These are phyloP conservation scores for Apiospora malaysiana DNA, from an alignment of 2,329 filamentous ascomycete species.

Conservation along the genomic window DNA sequence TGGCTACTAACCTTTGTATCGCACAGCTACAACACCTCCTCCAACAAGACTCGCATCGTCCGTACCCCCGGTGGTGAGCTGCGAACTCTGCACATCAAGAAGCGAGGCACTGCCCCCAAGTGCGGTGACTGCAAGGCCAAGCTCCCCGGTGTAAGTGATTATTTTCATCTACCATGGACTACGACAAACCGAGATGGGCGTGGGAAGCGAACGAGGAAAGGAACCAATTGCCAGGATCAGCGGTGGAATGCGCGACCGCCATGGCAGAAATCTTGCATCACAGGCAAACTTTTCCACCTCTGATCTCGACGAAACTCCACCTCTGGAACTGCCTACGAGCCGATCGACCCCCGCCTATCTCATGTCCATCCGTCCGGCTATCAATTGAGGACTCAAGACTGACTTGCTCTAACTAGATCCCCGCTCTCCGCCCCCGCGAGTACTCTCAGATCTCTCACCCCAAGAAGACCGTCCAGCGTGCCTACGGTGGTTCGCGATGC, in stretches of 20 bases:
- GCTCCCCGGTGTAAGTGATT: constrained; percentile 89
- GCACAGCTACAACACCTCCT: constrained; percentile 92
- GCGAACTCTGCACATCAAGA: constrained; percentile 99
- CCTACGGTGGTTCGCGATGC: constrained; percentile 98
- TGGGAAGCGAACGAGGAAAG: neutral
- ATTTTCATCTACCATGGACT: constrained; percentile 22
- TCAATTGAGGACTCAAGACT: constrained; percentile 31
- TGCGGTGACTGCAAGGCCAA: constrained; percentile 99
- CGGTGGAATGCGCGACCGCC: constrained; percentile 9
- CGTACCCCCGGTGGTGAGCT: constrained; percentile 97
- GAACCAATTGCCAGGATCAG: neutral
- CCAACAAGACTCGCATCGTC: constrained; percentile 94
- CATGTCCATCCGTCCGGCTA: neutral
- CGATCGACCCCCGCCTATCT: neutral
- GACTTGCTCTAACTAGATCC: constrained; percentile 64
- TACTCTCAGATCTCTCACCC: constrained; percentile 97
- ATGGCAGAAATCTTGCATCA: neutral
- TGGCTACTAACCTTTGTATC: constrained; percentile 20
- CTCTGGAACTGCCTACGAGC: neutral
- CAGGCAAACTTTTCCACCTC: neutral
- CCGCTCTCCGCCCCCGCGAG: constrained; percentile 96
- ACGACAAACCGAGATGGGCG: neutral
- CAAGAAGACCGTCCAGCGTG: constrained; percentile 99
- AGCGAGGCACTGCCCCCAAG: constrained; percentile 97
- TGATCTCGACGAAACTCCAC: constrained; percentile 2